phyloP scores from a whole-genome alignment of 768 basidiomycete genomes.

The Cantharellus anzutake region DNA sequence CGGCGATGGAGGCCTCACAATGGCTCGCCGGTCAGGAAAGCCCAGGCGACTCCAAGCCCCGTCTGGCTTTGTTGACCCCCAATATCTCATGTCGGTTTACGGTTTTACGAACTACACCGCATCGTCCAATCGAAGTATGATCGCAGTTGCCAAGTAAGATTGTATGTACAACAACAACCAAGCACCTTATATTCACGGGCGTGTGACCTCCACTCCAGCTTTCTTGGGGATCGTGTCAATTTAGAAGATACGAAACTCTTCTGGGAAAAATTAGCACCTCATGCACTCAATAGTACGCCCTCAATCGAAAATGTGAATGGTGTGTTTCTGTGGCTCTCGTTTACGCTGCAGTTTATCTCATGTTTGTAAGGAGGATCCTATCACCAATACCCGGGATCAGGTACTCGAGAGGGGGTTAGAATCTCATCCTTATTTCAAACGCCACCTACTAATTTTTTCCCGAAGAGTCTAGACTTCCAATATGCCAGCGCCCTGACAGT shows the following conservation, averaged over 20 bases:
- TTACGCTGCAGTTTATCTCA: neutral
- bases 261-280: conserved; percentile 28
- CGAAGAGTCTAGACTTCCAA: conserved; percentile 20
- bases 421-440: neutral
- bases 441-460: neutral
- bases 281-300: conserved; percentile 28
- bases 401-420: conserved; percentile 37
- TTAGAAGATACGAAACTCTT: conserved; percentile 31
- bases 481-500: neutral
- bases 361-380: conserved; percentile 35
- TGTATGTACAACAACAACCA: no score
- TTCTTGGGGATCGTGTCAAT: conserved; percentile 20
- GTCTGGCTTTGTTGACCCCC: neutral
- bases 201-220: neutral
- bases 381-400: conserved; percentile 30
- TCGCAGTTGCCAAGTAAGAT: no score
- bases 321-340: neutral
- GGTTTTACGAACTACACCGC: neutral
- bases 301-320: neutral
- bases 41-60: neutral
- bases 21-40: neutral
- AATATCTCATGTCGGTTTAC: conserved; percentile 2
- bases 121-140: no score
- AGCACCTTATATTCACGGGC: no score
- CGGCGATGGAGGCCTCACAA: no score